Evolutionary conservation across 1,139 yeast genomes (phyloP), one percentile per base, ranked within the genome.

Genomic region (Kodamaea fungicola): DNA sequence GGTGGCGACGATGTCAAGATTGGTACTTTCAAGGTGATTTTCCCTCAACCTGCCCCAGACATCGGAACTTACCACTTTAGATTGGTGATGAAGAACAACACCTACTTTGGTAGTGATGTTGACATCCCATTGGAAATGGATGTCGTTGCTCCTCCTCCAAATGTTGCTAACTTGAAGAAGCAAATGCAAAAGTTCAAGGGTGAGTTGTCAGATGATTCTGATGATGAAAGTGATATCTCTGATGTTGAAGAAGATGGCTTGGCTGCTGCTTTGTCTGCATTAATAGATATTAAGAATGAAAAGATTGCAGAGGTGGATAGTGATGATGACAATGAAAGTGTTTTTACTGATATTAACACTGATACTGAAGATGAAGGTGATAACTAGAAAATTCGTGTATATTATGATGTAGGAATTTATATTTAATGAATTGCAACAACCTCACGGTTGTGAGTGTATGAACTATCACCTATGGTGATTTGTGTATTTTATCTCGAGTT

Each of bases 1-100:
- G 80, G 74, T 33, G 57, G 63, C 13, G 65, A 67, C 10, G 70
- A 69, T 12, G 76, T 85, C 42, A 62, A 61, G 3, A 67, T 87
- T 37, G 79, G 88, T 38, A 80, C 90, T 1, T 81, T 86, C 54
- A 88, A 85, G 58, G 67, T 89, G 37, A 88, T 83, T 46, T 61
- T 89, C 36, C 62, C 82, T 9, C 68, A 76, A 38, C 87, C 94
- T 38, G 77, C 95, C 3, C 96, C 96, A 8, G 68, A 69, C 37
- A 64, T 65, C 22, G 95, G 94, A 26, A 66, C 63, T 21, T 78
- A 65, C 52, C 78, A 76, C 48, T 86, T 83, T 70, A 70, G 90
- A 61, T 64, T 84, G 27, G 57, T 80, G 13, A 59, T 84, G 51
- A 81, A 77, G 54, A 79, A 81, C 41, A 71, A 83, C 41, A 78